These are phyloP conservation scores for Phytophthora colocasiae DNA, from an alignment of 352 stramenopile species.

Conservation along the genomic window DNA sequence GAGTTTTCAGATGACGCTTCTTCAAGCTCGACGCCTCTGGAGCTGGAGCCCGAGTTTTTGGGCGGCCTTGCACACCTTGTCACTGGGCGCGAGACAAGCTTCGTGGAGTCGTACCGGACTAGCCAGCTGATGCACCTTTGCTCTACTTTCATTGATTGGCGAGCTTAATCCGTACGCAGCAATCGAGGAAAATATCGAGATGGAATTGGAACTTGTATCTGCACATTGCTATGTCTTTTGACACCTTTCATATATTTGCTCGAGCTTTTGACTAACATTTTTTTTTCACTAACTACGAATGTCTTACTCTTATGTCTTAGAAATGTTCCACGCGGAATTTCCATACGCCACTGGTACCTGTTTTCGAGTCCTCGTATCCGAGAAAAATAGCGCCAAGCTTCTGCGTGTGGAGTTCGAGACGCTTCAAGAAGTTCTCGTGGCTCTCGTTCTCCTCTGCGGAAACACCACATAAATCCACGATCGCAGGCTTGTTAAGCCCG, in stretches of 20 bases:
- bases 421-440: slow-evolving; percentile 41
- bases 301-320: slow-evolving; percentile 9
- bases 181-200: slow-evolving; percentile 14
- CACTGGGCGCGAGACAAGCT: slow-evolving; percentile 52
- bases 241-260: slow-evolving; percentile 9
- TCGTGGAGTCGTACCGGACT: slow-evolving; percentile 65
- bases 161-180: slow-evolving; percentile 35
- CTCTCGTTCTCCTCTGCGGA: slow-evolving; percentile 29
- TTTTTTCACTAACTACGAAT: slow-evolving; percentile 15
- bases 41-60: slow-evolving; percentile 63
- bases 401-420: slow-evolving; percentile 47
- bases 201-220: slow-evolving; percentile 16
- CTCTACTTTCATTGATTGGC: slow-evolving; percentile 70
- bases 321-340: slow-evolving; percentile 62
- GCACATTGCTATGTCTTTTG: slow-evolving; percentile 21
- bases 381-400: slow-evolving; percentile 45
- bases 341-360: slow-evolving; percentile 41
- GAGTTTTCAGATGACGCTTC: slow-evolving; percentile 34
- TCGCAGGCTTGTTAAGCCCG: slow-evolving; percentile 57
- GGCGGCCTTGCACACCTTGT: slow-evolving; percentile 45
- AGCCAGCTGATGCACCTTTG: slow-evolving; percentile 63
- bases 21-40: slow-evolving; percentile 37
- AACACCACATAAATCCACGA: slow-evolving; percentile 45
- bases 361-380: slow-evolving; percentile 30
- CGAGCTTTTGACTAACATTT: slow-evolving; percentile 3